Evolutionary conservation across 1,139 yeast species (phyloP).

Genomic region (Pneumocystis jirovecii): DNA sequence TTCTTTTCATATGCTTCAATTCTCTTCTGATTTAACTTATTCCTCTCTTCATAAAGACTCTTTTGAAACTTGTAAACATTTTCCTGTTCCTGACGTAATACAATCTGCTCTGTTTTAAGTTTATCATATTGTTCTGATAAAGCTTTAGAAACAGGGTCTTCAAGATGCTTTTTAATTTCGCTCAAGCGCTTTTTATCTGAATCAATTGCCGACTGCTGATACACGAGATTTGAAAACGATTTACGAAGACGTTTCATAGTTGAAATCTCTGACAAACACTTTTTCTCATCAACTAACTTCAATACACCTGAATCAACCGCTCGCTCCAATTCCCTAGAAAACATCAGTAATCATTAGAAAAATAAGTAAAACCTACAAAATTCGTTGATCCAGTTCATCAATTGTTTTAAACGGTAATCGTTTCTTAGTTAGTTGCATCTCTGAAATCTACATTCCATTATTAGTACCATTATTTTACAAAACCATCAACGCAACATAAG

Average conservation of each 20-base stretch:
- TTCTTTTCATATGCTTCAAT: constrained; percentile 52
- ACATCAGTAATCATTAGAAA: background rate
- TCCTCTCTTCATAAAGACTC: constrained; percentile 48
- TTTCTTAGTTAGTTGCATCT: constrained; percentile 55
- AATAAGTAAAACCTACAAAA: constrained; percentile 27
- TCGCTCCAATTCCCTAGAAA: constrained; percentile 38
- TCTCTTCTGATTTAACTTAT: constrained; percentile 51
- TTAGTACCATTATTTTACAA: background rate
- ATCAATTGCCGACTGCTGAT: constrained; percentile 67
- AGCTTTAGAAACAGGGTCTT: constrained; percentile 48
- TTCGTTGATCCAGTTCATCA: constrained; percentile 65
- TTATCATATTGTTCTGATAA: constrained; percentile 40
- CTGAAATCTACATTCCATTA: constrained; percentile 31
- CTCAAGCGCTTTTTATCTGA: constrained; percentile 62
- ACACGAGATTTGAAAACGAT: constrained; percentile 61
- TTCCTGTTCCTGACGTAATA: constrained; percentile 45
- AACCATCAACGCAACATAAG: background rate
- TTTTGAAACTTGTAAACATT: constrained; percentile 52
- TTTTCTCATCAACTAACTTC: constrained; percentile 84
- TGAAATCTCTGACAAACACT: constrained; percentile 71
- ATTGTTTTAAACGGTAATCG: constrained; percentile 55
- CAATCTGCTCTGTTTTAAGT: constrained; percentile 49
- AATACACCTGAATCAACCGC: constrained; percentile 66
- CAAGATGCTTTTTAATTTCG: constrained; percentile 56
- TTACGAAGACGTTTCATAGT: constrained; percentile 67